phyloP scores from a whole-genome alignment of 1,284 basidiomycete species.

The Trametes sp. region DNA sequence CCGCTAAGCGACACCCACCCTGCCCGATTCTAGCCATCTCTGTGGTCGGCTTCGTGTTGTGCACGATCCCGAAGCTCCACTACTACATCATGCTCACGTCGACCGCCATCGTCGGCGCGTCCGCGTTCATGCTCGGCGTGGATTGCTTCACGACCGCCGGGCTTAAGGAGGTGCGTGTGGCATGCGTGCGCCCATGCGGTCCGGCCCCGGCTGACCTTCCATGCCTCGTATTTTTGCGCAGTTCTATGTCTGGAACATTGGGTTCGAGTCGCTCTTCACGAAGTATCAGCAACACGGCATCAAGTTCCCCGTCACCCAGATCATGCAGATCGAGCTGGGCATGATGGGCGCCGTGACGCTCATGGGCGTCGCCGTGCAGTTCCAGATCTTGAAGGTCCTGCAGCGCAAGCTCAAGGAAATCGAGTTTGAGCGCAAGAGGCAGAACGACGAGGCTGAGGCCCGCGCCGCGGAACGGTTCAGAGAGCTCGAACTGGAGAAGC shows the following conservation, averaged over 20 bases:
- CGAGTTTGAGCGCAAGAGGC: conserved; percentile 74
- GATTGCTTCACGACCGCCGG: conserved; percentile 93
- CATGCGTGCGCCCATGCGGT: conserved; percentile 2
- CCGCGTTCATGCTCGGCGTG: conserved; percentile 90
- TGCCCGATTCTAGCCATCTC: conserved; percentile 39
- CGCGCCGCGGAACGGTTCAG: conserved; percentile 79
- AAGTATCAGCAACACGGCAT: conserved; percentile 74
- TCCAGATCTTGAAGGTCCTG: conserved; percentile 83
- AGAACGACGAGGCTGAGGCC: conserved; percentile 79
- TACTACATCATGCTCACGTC: conserved; percentile 83
- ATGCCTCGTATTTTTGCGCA: conserved; percentile 38
- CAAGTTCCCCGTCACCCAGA: conserved; percentile 84
- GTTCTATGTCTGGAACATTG: conserved; percentile 97
- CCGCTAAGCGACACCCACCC: conserved; percentile 55
- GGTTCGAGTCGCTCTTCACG: conserved; percentile 82
- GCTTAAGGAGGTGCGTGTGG: conserved; percentile 80
- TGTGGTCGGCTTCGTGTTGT: conserved; percentile 56
- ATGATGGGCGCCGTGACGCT: conserved; percentile 83
- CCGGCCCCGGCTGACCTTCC: conserved; percentile 13
- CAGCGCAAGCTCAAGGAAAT: conserved; percentile 83
- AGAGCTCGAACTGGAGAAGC: conserved; percentile 73
- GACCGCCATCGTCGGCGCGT: conserved; percentile 90
- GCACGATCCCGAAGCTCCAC: conserved; percentile 65
- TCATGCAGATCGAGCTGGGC: conserved; percentile 94
- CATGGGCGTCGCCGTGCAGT: conserved; percentile 90